Evolutionary conservation across 805 yeast genomes (phyloP), one percentile per base, ranked within the genome.

Genomic region (Blastobotrys terrestris): DNA sequence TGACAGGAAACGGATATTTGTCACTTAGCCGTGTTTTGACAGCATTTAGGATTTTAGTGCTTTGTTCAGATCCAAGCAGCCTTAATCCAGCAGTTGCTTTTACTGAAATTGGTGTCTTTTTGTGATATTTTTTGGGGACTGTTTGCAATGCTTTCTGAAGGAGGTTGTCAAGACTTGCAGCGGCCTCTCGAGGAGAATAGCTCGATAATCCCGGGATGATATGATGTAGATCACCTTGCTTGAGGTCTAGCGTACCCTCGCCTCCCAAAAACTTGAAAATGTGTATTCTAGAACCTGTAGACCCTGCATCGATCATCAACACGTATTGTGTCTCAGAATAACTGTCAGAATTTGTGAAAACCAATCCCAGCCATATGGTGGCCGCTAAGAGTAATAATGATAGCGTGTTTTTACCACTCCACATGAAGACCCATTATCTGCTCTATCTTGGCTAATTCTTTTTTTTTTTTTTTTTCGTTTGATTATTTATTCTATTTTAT

Each of bases 1-100:
- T 95, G 47, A 94, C 88, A 2, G 96, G 85, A 74, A 94, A 94
- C 52, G 99, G 99, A 68, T 82, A 94, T 57, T 89, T 83, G 0
- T 72, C 69, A 65, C 85, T 87, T 3, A 41, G 20, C 8, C 44
- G 16, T 16, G 44, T 15, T 2, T 45, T 92, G 78, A 95, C 97
- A 55, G 88, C 87, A 3, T 72, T 74, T 61, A 94, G 75, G 53
- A 94, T 94, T 44, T 78, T 80, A 22, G 69, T 69, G 3, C 96
- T 77, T 67, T 86, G 85, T 47, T 76, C 84, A 49, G 78, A 80
- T 53, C 99, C 98, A 49, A 91, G 74, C 58, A 85, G 67, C 70
- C 99, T 81, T 64, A 94, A 77, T 41, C 99, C 99, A 31, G 99
- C 99, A 45, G 99, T 94, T 50, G 99, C 99, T 73, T 91, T 92